Evolutionary conservation across 1,284 basidiomycete genomes (phyloP), one percentile per base, ranked within the genome.

Genomic region (Cutaneotrichosporon dermatis): DNA sequence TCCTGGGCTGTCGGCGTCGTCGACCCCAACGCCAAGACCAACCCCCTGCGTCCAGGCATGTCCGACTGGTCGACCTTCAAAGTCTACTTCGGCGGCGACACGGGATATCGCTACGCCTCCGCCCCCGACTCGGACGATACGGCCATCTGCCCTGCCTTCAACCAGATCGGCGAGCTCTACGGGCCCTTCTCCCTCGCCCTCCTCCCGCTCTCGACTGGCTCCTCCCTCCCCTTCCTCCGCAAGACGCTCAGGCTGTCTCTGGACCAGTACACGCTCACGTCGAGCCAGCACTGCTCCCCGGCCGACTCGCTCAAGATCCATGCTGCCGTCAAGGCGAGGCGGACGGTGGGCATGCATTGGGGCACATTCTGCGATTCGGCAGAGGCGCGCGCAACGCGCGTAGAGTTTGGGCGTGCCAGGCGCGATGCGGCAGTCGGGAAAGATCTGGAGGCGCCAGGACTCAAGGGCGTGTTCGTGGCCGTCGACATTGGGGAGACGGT

Each of bases 181-280:
- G 67, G 67, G 1, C 76, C 77, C 1, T 70, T 77, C 57, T 53
- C 64, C 11, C 66, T 78, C 45, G 69, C 71, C 25, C 65, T 76
- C 37, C 67, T 79, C 4, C 76, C 77, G 0, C 68, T 79, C 8
- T 73, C 72, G 6, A 77, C 77, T 1, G 77, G 77, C 45, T 75
- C 72, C 2, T 74, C 72, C 2, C 68, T 79, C 13, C 76, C 77
- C 7, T 79, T 77, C 66, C 66, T 79, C 4, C 74, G 77, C 44
- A 72, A 67, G 13, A 57, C 74, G 35, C 67, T 79, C 49, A 73
- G 71, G 13, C 66, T 79, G 51, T 74, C 71, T 5, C 64, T 79
- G 13, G 73, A 79, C 58, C 76, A 77, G 65, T 77, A 79, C 63
- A 73, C 72, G n/a, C 64, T 79, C 49, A 79, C 77, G 10, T 75